Evolutionary conservation across 2,329 filamentous ascomycete species (phyloP), one percentile per base, ranked within the genome.

Genomic region (Diaporthe vexans): DNA sequence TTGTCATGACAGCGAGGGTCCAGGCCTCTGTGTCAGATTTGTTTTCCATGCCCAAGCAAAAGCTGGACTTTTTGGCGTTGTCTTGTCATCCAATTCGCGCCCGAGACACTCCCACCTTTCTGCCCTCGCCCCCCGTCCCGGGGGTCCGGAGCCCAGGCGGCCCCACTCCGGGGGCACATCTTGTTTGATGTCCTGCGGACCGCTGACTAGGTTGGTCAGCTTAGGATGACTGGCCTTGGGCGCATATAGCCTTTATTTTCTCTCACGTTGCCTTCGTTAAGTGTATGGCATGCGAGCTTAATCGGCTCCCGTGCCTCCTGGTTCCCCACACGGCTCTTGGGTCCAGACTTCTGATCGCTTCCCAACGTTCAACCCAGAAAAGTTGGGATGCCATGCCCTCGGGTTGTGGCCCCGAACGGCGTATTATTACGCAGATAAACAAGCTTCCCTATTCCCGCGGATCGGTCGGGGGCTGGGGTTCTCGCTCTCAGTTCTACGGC

Each of bases 281-380:
- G 46, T 54, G 57, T 54, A 58, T 57, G 57, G 48, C 70, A 65
- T 72, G 70, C 58, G 48, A 72, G 70, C 70, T 72, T 72, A 72
- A 35, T 72, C 61, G 29, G 33, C 46, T 63, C 70, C 58, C 58
- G 33, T 65, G 57, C 51, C 70, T 35, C 63, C 46, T 37, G 19
- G 46, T n/a, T 15, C 46, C 46, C 33, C 63, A 15, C 48, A 33
- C 48, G 29, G 43, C 33, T 54, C 63, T 21, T 40, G 63, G 48
- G 35, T 7, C 33, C 21, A 54, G 54, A 40, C 48, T 68, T 68
- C 54, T 26, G 13, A 29, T 46, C 8, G 26, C 37, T 13, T 46
- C 40, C 40, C 40, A 63, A 63, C 59, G 19, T 33, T 40, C 24
- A 33, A 17, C 40, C 59, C 19, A 10, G 59, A 13, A 13, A 51